Evolutionary conservation across 2,329 filamentous ascomycete genomes (phyloP), one percentile per base, ranked within the genome.

Genomic region (Aureobasidium sp.): DNA sequence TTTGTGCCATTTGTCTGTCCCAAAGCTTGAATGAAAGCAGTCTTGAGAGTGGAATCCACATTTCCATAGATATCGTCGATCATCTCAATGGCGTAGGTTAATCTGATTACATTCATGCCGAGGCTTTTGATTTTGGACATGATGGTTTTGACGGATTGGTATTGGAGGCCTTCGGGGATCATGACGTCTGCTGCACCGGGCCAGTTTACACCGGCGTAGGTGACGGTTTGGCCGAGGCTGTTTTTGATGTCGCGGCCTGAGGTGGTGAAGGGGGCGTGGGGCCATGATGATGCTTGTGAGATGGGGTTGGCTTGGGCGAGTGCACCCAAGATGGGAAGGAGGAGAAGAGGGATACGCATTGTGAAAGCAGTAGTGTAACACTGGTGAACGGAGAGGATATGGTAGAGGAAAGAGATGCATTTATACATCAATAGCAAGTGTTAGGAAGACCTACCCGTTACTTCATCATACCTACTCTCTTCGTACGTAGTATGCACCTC

Each of bases 41-140:
- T 52, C 13, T 63, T 41, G 11, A 69, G 45, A n/a, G 63, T 64
- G 29, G 63, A 62, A 10, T 64, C 59, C 16, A 52, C 63, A 45
- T 65, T 54, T 21, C 34, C 63, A 49, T 63, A 65, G 32, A 67
- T 64, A 42, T 70, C 69, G 65, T 87, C 84, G 57, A 87, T 75
- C 81, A 87, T 83, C 68, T 87, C 79, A 62, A 83, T 87, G 3
- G 85, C 83, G 60, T 81, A 88, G 0, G 83, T 86, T 44, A 87
- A 72, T 2, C 85, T 82, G 30, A 87, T 80, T 1, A 82, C 79
- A 67, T 87, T 87, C 76, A 87, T 82, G 16, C 83, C 84, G 0
- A 86, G 68, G 63, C 78, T 78, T 67, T 84, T 85, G 66, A 86
- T 78, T 71, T 80, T 80, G 3, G 77, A 71, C 0, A 86, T 79